Percentiles rank a stretch among this genome's conserved stretches.
phyloP scores from a whole-genome alignment of 2,329 filamentous ascomycete genomes.

The Cadophora sp. region DNA sequence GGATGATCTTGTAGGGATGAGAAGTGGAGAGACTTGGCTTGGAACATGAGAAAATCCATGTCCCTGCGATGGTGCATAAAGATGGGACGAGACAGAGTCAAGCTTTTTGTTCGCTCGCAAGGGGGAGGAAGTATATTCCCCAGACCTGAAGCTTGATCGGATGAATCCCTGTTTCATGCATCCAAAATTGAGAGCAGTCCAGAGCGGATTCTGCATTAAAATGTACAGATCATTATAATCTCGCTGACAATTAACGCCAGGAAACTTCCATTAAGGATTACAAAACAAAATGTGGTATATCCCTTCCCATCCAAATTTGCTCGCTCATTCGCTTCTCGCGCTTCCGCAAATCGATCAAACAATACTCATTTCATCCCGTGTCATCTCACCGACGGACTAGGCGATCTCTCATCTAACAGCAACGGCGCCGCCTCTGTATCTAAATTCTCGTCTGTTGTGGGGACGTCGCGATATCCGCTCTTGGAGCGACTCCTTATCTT shows the following conservation, averaged over 20 bases:
- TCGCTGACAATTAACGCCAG: neutral
- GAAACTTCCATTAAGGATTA: neutral
- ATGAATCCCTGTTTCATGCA: neutral
- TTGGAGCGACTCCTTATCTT: neutral
- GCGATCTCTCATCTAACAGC: conserved; percentile 2
- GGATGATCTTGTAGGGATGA: neutral
- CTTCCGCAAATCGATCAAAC: neutral
- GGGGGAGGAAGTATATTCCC: neutral
- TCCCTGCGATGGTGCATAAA: neutral
- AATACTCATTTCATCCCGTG: neutral
- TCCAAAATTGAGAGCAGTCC: neutral
- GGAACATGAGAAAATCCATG: neutral
- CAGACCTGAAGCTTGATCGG: neutral
- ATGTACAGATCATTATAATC: neutral
- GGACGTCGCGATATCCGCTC: neutral
- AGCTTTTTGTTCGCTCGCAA: neutral
- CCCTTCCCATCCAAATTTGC: neutral
- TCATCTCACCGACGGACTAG: neutral
- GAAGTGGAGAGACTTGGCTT: neutral
- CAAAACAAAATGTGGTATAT: neutral
- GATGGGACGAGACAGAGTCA: neutral
- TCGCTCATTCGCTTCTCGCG: neutral
- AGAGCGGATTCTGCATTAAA: neutral
- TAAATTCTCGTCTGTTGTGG: neutral
- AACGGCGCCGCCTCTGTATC: conserved; percentile 2